A percentile compares a stretch with the other conserved stretches of the same genome.
Conservation (phyloP, 2,329 filamentous ascomycete species). For the Colletotrichum lupini region DNA sequence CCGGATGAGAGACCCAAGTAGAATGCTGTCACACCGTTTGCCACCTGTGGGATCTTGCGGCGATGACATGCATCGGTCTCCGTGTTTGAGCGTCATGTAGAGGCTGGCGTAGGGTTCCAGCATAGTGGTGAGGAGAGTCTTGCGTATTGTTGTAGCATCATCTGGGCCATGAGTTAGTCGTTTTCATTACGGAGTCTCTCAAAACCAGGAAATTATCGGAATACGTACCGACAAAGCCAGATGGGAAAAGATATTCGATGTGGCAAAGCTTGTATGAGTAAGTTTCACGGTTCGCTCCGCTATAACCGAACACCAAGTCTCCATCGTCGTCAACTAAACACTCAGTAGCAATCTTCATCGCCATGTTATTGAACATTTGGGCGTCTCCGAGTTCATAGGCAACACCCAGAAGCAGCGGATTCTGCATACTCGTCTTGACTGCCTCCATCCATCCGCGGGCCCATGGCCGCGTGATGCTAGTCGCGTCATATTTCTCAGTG, state of each 20-base stretch:
- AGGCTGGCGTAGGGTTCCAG: slow-evolving; percentile 17
- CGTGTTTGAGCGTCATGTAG: not conserved
- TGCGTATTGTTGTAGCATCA: not conserved
- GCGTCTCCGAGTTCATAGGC: slow-evolving; percentile 45
- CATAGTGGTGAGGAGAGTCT: not conserved
- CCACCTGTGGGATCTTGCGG: not conserved
- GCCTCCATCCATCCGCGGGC: slow-evolving; percentile 37
- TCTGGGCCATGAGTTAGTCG: not conserved
- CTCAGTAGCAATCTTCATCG: slow-evolving; percentile 41
- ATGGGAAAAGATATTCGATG: slow-evolving; percentile 14
- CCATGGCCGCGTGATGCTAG: slow-evolving; percentile 41
- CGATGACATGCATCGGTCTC: slow-evolving; percentile 19
- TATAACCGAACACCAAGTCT: slow-evolving; percentile 20
- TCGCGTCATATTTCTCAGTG: slow-evolving; percentile 46
- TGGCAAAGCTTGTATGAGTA: slow-evolving; percentile 17
- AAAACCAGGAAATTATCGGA: accelerated
- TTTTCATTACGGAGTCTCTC: not conserved
- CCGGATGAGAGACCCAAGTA: slow-evolving; percentile 24
- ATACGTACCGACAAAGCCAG: not conserved
- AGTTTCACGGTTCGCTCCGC: not conserved
- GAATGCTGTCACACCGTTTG: slow-evolving; percentile 26
- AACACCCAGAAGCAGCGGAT: slow-evolving; percentile 42
- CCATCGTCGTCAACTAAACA: slow-evolving; percentile 19
- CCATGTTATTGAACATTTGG: slow-evolving; percentile 37
- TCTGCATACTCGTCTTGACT: slow-evolving; percentile 29